phyloP scores from a whole-genome alignment of 345 rosid genomes.

The Zanthoxylum bungeanum region DNA sequence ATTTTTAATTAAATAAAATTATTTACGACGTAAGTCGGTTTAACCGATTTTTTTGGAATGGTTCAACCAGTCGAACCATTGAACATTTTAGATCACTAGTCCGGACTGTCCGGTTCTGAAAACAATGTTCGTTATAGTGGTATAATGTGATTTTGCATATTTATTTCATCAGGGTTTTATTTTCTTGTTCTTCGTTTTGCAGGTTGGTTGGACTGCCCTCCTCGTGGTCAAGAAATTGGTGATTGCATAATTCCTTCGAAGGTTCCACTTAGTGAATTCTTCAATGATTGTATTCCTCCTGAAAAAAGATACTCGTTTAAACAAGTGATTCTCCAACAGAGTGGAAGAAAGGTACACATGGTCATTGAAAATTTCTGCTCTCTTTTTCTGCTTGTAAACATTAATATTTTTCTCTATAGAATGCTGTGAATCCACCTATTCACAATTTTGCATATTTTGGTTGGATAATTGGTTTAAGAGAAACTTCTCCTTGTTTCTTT shows the following conservation, averaged over 20 bases:
- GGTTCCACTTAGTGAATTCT: conserved; percentile 89
- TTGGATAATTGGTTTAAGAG: neutral
- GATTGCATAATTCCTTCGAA: conserved; percentile 79
- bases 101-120: no score
- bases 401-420: neutral
- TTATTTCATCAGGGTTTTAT: neutral
- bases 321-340: conserved; percentile 80
- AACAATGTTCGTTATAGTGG: no score
- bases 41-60: no score
- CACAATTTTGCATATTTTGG: neutral
- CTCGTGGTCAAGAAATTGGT: conserved; percentile 68
- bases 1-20: no score
- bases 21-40: no score
- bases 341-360: conserved; percentile 74
- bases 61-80: no score
- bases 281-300: conserved; percentile 70
- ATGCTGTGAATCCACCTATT: neutral
- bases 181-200: conserved; percentile 15
- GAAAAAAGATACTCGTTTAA: conserved; percentile 97
- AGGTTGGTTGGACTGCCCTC: conserved; percentile 98
- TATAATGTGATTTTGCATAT: no score
- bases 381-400: neutral
- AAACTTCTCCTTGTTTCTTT: conserved; percentile 4
- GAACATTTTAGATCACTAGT: no score
- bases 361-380: neutral